These are phyloP conservation scores for Coniophora puteana DNA, from an alignment of 1,284 basidiomycete genomes.

Conservation along the genomic window DNA sequence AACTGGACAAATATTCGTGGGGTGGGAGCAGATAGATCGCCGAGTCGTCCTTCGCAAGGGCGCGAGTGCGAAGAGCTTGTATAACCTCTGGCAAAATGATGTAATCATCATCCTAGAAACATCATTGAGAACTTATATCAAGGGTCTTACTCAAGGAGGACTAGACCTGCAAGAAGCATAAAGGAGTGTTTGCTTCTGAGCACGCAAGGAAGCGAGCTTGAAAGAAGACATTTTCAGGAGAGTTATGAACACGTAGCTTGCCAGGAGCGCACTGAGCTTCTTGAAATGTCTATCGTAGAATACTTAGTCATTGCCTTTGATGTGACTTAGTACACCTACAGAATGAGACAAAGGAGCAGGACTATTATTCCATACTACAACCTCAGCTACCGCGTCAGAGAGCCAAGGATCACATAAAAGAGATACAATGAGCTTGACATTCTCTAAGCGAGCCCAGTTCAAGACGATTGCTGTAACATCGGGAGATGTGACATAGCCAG, in stretches of 20 bases:
- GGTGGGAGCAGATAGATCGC: constrained; percentile 56
- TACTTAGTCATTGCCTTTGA: too few relatives aligned
- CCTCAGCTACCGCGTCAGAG: constrained; percentile 42
- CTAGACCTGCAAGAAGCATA: constrained; percentile 63
- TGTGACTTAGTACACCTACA: too few relatives aligned
- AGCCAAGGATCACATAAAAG: constrained; percentile 47
- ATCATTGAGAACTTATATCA: too few relatives aligned
- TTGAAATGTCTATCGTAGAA: constrained; percentile 48
- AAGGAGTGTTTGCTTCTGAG: constrained; percentile 43
- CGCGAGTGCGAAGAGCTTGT: constrained; percentile 40
- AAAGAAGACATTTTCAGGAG: constrained; percentile 56
- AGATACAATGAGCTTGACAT: constrained; percentile 52
- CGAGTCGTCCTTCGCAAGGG: constrained; percentile 23
- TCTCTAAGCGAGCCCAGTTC: constrained; percentile 63
- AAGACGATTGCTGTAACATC: constrained; percentile 54
- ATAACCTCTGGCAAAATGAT: constrained; percentile 56
- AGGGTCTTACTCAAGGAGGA: neutral
- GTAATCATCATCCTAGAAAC: constrained; percentile 63
- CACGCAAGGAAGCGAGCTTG: constrained; percentile 65
- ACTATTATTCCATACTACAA: constrained; percentile 66
- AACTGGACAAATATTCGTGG: constrained; percentile 55
- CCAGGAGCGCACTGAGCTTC: constrained; percentile 37
- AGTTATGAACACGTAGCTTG: constrained; percentile 54
- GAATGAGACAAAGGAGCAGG: constrained; percentile 37
- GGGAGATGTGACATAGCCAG: too few relatives aligned